Conservation (phyloP, 148 eudicot genomes). For the Oxyria digyna region DNA sequence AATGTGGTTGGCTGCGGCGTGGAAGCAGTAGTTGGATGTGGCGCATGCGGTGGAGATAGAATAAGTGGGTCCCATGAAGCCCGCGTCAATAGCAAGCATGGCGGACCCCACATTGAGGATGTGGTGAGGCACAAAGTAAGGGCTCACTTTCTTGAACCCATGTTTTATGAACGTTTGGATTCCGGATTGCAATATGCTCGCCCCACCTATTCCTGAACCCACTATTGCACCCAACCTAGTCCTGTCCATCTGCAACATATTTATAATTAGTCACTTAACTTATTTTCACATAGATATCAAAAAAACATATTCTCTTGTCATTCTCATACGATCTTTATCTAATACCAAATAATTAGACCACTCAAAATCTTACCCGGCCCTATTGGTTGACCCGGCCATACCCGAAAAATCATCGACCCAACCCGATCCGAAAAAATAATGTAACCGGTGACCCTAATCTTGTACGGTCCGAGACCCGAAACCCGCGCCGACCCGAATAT, state of each 20-base stretch:
- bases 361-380: too few species aligned
- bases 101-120: slow-evolving; percentile 51
- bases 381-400: too few species aligned
- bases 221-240: slow-evolving; percentile 41
- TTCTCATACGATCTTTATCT: too few species aligned
- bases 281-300: too few species aligned
- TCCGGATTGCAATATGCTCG: slow-evolving; percentile 37
- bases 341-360: too few species aligned
- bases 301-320: too few species aligned
- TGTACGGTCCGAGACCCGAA: too few species aligned
- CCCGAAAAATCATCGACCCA: too few species aligned
- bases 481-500: too few species aligned
- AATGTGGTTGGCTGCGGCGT: slow-evolving; percentile 53
- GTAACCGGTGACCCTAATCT: too few species aligned
- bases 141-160: slow-evolving; percentile 35
- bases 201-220: slow-evolving; percentile 57
- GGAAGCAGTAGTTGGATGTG: slow-evolving; percentile 53
- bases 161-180: slow-evolving; percentile 25
- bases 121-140: slow-evolving; percentile 36
- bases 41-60: slow-evolving; percentile 67
- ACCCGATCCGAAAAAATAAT: too few species aligned
- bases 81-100: slow-evolving; percentile 46
- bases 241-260: slow-evolving; percentile 55
- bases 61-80: slow-evolving; percentile 54
- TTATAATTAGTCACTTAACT: too few species aligned